phyloP scores from a whole-genome alignment of 2,329 filamentous ascomycete genomes.

The Aureobasidium sp. region DNA sequence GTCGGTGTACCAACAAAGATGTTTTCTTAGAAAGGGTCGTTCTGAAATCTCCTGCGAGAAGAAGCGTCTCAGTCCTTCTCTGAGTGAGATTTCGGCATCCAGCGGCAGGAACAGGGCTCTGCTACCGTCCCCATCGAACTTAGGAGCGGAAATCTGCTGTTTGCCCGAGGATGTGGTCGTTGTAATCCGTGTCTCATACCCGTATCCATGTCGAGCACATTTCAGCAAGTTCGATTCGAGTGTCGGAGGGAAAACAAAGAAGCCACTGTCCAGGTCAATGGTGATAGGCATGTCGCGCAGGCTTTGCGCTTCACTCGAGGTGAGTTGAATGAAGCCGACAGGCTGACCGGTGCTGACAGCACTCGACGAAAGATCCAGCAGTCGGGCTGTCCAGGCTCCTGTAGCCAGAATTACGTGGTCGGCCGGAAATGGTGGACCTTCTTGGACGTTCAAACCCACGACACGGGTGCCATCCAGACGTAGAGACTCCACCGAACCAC shows the following conservation, averaged over 20 bases:
- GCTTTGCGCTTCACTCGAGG: conserved; percentile 53
- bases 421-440: neutral
- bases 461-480: too few species aligned
- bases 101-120: neutral
- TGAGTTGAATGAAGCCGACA: conserved; percentile 64
- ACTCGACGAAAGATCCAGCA: conserved; percentile 18
- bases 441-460: too few species aligned
- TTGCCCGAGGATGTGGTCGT: conserved; percentile 23
- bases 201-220: conserved; percentile 35
- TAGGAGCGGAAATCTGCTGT: conserved; percentile 21
- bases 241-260: conserved; percentile 61
- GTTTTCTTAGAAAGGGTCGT: conserved; percentile 32
- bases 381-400: conserved; percentile 21
- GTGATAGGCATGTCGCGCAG: conserved; percentile 60
- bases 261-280: conserved; percentile 57
- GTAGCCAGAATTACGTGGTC: conserved; percentile 20
- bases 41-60: conserved; percentile 16
- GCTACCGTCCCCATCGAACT: neutral
- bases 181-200: too few species aligned
- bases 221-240: conserved; percentile 35
- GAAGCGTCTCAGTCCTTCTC: neutral
- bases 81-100: neutral
- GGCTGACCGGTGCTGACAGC: conserved; percentile 62
- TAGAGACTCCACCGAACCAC: too few species aligned
- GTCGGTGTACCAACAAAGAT: conserved; percentile 45